A percentile compares a stretch with the other conserved stretches of the same genome.
These are phyloP conservation scores for Ceratocystis cacaofunesta DNA, from an alignment of 2,329 filamentous ascomycete genomes.

Conservation along the genomic window DNA sequence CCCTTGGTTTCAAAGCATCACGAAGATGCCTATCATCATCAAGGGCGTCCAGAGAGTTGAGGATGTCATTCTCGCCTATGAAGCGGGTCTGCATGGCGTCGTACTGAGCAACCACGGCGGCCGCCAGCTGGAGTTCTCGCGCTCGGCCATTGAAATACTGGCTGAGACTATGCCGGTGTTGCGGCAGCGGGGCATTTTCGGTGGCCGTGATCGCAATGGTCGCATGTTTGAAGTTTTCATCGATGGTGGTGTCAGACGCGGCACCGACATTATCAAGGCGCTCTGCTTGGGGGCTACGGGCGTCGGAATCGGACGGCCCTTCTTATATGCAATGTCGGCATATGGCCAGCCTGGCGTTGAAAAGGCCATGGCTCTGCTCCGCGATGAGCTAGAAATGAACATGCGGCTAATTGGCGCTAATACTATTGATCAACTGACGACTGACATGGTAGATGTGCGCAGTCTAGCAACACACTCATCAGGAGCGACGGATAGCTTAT, in stretches of 20 bases:
- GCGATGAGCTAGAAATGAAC: slow-evolving; percentile 98
- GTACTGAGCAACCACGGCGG: slow-evolving; percentile 95
- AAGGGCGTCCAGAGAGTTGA: slow-evolving; percentile 96
- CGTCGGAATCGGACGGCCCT: slow-evolving; percentile 86
- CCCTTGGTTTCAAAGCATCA: slow-evolving; percentile 81
- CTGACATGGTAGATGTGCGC: slow-evolving; percentile 63
- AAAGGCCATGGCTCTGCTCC: slow-evolving; percentile 78
- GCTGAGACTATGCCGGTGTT: slow-evolving; percentile 87
- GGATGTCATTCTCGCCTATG: slow-evolving; percentile 77
- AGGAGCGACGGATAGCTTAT: slow-evolving; percentile 34
- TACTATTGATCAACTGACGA: slow-evolving; percentile 61
- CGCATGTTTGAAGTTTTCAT: slow-evolving; percentile 63
- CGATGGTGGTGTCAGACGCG: slow-evolving; percentile 79
- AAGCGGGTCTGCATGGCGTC: slow-evolving; percentile 70
- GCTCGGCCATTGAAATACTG: slow-evolving; percentile 76
- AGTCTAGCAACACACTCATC: slow-evolving; percentile 45
- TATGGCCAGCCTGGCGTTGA: slow-evolving; percentile 82
- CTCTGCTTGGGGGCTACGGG: slow-evolving; percentile 82
- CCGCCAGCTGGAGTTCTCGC: slow-evolving; percentile 81
- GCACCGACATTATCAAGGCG: slow-evolving; percentile 90
- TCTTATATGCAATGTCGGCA: slow-evolving; percentile 89
- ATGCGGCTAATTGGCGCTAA: slow-evolving; percentile 84
- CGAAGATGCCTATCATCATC: slow-evolving; percentile 85
- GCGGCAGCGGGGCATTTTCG: slow-evolving; percentile 47
- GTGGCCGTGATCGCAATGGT: slow-evolving; percentile 37